phyloP scores from a whole-genome alignment of 2,329 filamentous ascomycete species.

The Claviceps maximensis region DNA sequence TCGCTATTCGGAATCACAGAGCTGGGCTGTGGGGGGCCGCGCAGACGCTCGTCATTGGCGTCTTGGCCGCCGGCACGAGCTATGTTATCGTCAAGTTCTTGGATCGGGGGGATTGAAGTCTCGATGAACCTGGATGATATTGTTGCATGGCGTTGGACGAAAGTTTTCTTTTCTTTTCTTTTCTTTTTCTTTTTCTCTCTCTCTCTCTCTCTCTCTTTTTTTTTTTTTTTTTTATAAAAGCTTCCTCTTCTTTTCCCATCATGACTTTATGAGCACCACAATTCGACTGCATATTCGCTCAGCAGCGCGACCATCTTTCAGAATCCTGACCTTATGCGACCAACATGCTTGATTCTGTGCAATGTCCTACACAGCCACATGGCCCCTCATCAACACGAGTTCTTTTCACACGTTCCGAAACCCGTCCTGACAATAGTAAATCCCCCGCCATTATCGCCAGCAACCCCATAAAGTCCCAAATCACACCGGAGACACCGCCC shows the following conservation, averaged over 20 bases:
- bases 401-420: too few species aligned
- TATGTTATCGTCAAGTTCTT: constrained; percentile 49
- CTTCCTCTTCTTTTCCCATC: not conserved
- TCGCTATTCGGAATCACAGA: constrained; percentile 35
- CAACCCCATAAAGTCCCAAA: not conserved
- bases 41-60: constrained; percentile 52
- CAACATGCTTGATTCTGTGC: not conserved
- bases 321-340: not conserved
- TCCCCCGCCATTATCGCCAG: not conserved
- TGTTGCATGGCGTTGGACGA: not conserved
- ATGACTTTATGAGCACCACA: not conserved
- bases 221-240: not conserved
- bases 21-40: constrained; percentile 45
- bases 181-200: too few species aligned
- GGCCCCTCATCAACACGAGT: too few species aligned
- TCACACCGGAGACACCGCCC: constrained; percentile 16
- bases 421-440: too few species aligned
- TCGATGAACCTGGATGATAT: not conserved
- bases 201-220: not conserved
- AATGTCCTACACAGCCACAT: not conserved
- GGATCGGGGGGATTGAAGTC: constrained; percentile 21
- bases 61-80: constrained; percentile 51
- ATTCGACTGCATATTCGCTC: too few species aligned
- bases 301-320: not conserved
- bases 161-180: not conserved